A percentile compares a stretch with the other conserved stretches of the same genome.
Evolutionary conservation across 139 green algal genomes (phyloP).

Genomic region (Chlorella vulgaris): DNA sequence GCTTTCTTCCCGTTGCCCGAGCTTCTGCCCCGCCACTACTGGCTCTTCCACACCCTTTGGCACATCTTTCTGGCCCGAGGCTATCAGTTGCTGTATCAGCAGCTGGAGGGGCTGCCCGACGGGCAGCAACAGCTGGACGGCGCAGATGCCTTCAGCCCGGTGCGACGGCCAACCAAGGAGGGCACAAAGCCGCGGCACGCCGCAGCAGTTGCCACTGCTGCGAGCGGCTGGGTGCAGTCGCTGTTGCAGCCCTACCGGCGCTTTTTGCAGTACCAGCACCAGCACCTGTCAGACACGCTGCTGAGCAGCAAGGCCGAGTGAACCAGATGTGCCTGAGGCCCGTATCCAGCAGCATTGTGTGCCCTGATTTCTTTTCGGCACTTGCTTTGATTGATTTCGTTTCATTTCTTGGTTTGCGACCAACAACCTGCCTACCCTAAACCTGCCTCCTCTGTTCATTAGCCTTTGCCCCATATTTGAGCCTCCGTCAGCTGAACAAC

Average conservation of each 20-base stretch:
- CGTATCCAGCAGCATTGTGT: no score
- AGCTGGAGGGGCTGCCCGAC: constrained; percentile 25
- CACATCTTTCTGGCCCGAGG: constrained; percentile 41
- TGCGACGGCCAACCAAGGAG: neutral
- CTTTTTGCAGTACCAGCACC: neutral
- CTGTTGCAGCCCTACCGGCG: neutral
- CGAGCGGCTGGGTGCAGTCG: neutral
- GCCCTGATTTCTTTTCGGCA: no score
- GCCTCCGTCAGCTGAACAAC: no score
- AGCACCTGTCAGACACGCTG: neutral
- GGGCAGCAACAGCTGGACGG: neutral
- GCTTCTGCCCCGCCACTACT: constrained; percentile 41
- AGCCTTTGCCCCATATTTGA: no score
- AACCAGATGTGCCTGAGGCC: no score
- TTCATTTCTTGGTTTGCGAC: no score
- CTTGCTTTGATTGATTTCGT: no score
- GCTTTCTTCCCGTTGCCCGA: constrained; percentile 31
- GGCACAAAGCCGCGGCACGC: neutral
- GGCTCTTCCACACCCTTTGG: constrained; percentile 52
- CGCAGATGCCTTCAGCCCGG: neutral
- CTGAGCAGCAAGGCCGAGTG: neutral
- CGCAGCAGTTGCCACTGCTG: neutral
- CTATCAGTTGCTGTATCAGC: constrained; percentile 23
- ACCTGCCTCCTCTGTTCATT: no score
- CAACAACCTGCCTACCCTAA: no score